Conservation (phyloP, 2,329 filamentous ascomycete genomes). For the Botrytis sinoallii region DNA sequence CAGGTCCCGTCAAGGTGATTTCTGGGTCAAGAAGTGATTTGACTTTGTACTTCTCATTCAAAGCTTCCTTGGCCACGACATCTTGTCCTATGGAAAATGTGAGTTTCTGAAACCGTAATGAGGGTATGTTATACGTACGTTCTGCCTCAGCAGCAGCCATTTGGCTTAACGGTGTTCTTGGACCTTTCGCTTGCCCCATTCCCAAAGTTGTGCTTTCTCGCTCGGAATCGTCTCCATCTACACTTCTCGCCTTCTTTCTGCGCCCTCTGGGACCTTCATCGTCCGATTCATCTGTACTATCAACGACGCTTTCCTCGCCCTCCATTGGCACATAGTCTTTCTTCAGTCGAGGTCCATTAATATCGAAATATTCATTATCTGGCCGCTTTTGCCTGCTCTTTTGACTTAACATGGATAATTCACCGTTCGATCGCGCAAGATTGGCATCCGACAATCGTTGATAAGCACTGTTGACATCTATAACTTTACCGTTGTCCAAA, state of each 20-base stretch:
- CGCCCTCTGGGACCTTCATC: conserved; percentile 63
- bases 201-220: conserved; percentile 38
- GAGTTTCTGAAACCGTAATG: not conserved
- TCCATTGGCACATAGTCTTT: conserved; percentile 34
- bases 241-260: conserved; percentile 46
- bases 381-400: conserved; percentile 30
- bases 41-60: conserved; percentile 32
- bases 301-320: conserved; percentile 31
- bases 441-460: conserved; percentile 69
- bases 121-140: conserved; percentile 50
- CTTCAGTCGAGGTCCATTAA: conserved; percentile 29
- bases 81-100: conserved; percentile 25
- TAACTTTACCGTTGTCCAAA: conserved; percentile 57
- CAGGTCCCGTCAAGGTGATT: conserved; percentile 61
- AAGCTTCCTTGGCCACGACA: conserved; percentile 26
- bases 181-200: conserved; percentile 40
- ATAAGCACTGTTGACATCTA: conserved; percentile 70
- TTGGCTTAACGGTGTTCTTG: conserved; percentile 55
- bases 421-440: conserved; percentile 60
- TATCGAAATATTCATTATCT: conserved; percentile 26
- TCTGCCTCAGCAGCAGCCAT: conserved; percentile 76
- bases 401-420: conserved; percentile 48
- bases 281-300: conserved; percentile 50
- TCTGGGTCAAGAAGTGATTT: conserved; percentile 52
- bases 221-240: conserved; percentile 32